phyloP scores from a whole-genome alignment of 2,329 filamentous ascomycete species.

The Cryphonectria radicalis region DNA sequence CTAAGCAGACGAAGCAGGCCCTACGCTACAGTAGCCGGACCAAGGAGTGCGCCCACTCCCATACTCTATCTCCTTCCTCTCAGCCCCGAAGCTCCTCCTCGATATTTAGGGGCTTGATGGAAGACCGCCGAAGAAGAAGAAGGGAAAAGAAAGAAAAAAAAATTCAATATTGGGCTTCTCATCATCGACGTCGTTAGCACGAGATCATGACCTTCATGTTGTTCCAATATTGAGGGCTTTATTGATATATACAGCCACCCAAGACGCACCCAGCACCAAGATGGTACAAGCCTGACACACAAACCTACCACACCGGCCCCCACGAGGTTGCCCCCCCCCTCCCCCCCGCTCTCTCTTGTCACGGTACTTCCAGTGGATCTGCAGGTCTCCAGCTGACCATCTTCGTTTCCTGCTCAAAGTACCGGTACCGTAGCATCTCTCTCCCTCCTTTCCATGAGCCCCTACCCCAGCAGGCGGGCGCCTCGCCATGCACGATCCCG shows the following conservation, averaged over 20 bases:
- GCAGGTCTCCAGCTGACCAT: conserved; percentile 19
- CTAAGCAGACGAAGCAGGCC: conserved; percentile 5
- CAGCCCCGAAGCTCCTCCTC: background rate
- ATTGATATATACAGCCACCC: conserved; percentile 14
- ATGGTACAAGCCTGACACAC: conserved; percentile 8
- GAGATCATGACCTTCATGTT: background rate
- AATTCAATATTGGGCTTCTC: background rate
- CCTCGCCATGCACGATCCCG: conserved; percentile 27
- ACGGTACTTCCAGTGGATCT: conserved; percentile 28
- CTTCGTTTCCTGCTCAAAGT: conserved; percentile 23
- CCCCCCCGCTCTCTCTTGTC: conserved; percentile 16
- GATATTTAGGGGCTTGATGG: background rate
- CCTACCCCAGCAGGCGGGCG: conserved; percentile 12
- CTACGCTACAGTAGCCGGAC: background rate
- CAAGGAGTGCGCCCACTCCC: conserved; percentile 1
- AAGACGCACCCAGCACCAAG: conserved; percentile 4
- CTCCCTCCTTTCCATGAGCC: conserved; percentile 14
- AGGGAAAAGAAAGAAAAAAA: no score
- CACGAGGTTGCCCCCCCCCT: conserved; percentile 19
- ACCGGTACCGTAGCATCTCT: conserved; percentile 29
- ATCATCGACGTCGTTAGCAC: background rate
- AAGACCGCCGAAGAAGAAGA: background rate
- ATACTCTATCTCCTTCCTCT: background rate
- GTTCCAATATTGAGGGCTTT: background rate
- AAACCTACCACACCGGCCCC: conserved; percentile 18